phyloP scores from a whole-genome alignment of 257 asterid species.

The Thymus mandschuricus region DNA sequence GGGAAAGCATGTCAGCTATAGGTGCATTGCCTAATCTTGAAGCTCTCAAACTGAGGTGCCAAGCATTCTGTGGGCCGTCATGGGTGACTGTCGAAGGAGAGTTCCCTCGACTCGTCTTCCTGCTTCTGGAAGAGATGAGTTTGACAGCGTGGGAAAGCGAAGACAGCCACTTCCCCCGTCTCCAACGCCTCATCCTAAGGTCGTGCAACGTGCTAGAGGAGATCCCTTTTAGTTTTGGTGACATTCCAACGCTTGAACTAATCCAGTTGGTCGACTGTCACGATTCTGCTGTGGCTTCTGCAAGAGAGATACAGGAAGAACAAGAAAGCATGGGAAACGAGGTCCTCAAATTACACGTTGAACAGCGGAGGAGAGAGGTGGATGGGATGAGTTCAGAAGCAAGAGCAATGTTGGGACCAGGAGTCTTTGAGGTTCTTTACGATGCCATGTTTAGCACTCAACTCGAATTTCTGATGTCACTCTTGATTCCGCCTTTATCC shows the following conservation, averaged over 20 bases:
- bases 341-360: not conserved
- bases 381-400: not conserved
- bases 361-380: not conserved
- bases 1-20: conserved; percentile 20
- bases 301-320: conserved; percentile 16
- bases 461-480: not conserved
- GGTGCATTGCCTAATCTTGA: conserved; percentile 30
- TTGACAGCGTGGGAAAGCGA: not conserved
- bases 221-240: not conserved
- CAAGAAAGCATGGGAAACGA: conserved; percentile 21
- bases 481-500: not conserved
- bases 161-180: conserved; percentile 16
- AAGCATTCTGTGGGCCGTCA: not conserved
- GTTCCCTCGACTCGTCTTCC: not conserved
- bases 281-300: conserved; percentile 20
- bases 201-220: not conserved
- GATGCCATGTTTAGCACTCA: not conserved
- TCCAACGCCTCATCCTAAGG: conserved; percentile 4
- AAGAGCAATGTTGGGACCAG: not conserved
- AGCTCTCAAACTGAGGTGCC: conserved; percentile 17
- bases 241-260: not conserved
- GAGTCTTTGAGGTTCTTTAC: not conserved
- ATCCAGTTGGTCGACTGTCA: not conserved
- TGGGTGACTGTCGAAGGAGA: conserved; percentile 16
- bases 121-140: conserved; percentile 19